Conservation (phyloP, 2,329 filamentous ascomycete species). For the Fusarium algeriense region DNA sequence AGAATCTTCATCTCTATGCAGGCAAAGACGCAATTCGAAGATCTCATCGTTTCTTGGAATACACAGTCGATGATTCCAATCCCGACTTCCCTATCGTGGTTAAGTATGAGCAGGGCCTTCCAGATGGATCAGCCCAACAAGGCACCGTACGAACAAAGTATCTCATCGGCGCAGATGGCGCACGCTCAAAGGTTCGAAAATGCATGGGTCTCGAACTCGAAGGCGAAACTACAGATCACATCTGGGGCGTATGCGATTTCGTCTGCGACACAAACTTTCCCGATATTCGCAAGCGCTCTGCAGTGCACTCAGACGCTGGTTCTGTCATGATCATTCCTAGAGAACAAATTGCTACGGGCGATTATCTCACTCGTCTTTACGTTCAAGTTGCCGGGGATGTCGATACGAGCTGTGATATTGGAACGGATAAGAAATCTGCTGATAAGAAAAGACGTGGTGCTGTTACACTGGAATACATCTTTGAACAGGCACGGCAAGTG, state of each 20-base stretch:
- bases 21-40: neutral
- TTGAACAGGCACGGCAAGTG: slow-evolving; percentile 16
- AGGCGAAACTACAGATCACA: slow-evolving; percentile 21
- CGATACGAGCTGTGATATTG: neutral
- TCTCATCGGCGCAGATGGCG: slow-evolving; percentile 11
- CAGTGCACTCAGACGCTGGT: slow-evolving; percentile 14
- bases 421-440: slow-evolving; percentile 14
- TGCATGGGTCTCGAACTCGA: slow-evolving; percentile 24
- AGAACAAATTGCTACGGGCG: slow-evolving; percentile 15
- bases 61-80: neutral
- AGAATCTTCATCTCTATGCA: slow-evolving; percentile 14
- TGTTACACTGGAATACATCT: slow-evolving; percentile 22
- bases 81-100: neutral
- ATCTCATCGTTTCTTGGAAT: slow-evolving; percentile 17
- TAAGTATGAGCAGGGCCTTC: neutral
- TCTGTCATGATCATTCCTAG: slow-evolving; percentile 23
- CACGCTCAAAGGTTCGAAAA: slow-evolving; percentile 12
- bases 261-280: slow-evolving; percentile 23
- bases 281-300: slow-evolving; percentile 16
- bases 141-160: slow-evolving; percentile 11
- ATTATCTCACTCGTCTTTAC: slow-evolving; percentile 16
- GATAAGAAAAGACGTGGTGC: slow-evolving; percentile 27
- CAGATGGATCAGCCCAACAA: neutral
- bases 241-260: slow-evolving; percentile 27
- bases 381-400: slow-evolving; percentile 18